These are phyloP conservation scores for Piedraia hortae DNA, from an alignment of 2,329 filamentous ascomycete genomes.

Conservation along the genomic window DNA sequence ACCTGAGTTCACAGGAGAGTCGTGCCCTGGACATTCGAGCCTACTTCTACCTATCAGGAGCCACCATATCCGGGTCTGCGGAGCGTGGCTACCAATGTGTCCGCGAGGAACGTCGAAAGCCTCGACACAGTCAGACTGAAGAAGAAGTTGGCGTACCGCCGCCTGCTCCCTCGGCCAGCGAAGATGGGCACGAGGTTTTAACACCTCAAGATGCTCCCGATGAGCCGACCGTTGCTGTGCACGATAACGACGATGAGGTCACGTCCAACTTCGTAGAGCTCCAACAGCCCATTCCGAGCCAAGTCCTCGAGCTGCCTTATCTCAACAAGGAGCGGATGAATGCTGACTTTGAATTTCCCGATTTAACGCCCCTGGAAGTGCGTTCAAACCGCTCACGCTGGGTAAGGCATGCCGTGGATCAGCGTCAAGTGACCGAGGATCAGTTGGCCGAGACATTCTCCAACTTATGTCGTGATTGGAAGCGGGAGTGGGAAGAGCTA, in stretches of 20 bases:
- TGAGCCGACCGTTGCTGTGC: conserved; percentile 5
- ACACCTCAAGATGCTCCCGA: conserved; percentile 12
- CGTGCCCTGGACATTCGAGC: conserved; percentile 19
- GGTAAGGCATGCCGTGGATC: conserved; percentile 4
- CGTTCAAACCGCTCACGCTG: no score
- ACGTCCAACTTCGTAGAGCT: conserved; percentile 3
- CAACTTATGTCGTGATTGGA: conserved; percentile 16
- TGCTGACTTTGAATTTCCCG: conserved; percentile 9
- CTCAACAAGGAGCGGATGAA: conserved; percentile 16
- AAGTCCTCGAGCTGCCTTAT: conserved; percentile 19
- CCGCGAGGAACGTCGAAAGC: conserved; percentile 9
- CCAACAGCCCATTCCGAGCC: conserved; percentile 13
- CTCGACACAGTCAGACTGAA: conserved; percentile 6
- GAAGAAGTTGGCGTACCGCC: conserved; percentile 8
- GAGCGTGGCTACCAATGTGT: no score
- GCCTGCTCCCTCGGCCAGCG: conserved; percentile 8
- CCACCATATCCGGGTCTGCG: conserved; percentile 15
- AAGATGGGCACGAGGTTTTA: conserved; percentile 9
- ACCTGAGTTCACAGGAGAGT: conserved; percentile 16
- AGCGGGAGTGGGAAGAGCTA: conserved; percentile 14
- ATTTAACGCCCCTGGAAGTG: conserved; percentile 10
- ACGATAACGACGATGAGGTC: conserved; percentile 5
- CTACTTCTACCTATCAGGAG: no score
- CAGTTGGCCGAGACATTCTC: conserved; percentile 11
- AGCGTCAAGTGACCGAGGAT: conserved; percentile 11